Base-by-base conservation (phyloP, 1,284 basidiomycete species). In the Tetrapyrgos nigripes region DNA sequence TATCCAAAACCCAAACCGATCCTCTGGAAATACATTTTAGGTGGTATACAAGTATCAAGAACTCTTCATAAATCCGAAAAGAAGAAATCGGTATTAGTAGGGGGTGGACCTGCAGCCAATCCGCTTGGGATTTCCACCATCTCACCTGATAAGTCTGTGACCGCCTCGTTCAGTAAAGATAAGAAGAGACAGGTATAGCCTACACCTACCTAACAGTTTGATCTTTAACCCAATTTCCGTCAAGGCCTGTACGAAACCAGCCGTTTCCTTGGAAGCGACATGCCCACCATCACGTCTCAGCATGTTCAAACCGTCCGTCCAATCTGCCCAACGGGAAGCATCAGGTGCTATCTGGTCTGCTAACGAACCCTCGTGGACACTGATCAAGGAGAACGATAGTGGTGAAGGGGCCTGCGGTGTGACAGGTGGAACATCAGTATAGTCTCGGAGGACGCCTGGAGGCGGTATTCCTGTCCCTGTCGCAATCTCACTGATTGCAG, bases 221-320 rank as follows among this genome's bases (percentile, higher is more conserved):
- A 98, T 93, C 79, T 97, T 97, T 60, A 98, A 77, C 2, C 94
- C 96, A 65, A 98, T 93, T 69, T 98, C 96, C 13, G 96, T 97
- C 68, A 98, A 78, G 13, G 88, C 87, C 66, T 92, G 84, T 5
- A 96, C 90, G 68, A 94, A 94, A 46, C 88, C 89, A 33, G 90
- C 89, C 3, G 94, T 94, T 74, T 96, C 93, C 64, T 89, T 85
- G 14, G 92, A 94, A 14, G 87, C 79, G 64, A 94, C 92, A 66
- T 94, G 90, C 17, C 89, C 91, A 13, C 89, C 86, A 67, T 93
- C 91, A 53, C 87, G 80, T 47, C 91, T 79, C 48, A 97, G 79
- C 84, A 97, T 93, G 67, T 94, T 93, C 70, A 98, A 75, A 2
- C 96, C 96, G 72, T 98, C 96, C 1, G 93, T 93, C 96, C 96